phyloP scores from a whole-genome alignment of 2,329 filamentous ascomycete species.

The Trichocomaceae sp. region DNA sequence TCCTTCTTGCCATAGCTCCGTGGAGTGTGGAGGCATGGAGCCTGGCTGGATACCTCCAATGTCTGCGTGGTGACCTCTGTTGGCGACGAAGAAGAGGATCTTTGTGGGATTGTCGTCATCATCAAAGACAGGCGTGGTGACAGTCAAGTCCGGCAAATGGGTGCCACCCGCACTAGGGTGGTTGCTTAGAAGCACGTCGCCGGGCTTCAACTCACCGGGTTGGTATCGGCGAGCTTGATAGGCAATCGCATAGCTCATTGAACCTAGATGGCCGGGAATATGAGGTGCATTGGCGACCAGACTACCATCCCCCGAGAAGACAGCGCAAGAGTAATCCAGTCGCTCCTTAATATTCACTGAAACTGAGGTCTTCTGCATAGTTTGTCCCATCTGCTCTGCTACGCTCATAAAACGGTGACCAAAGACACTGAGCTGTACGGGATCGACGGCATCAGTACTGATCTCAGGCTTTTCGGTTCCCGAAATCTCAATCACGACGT shows the following conservation, averaged over 20 bases:
- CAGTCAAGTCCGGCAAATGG: slow-evolving; percentile 75
- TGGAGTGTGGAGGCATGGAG: slow-evolving; percentile 63
- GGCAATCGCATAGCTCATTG: slow-evolving; percentile 76
- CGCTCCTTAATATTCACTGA: slow-evolving; percentile 75
- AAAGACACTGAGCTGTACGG: slow-evolving; percentile 51
- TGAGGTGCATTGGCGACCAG: slow-evolving; percentile 46
- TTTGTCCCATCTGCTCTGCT: slow-evolving; percentile 53
- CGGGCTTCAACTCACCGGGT: slow-evolving; percentile 67
- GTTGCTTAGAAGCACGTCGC: slow-evolving; percentile 77
- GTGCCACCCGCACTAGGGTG: slow-evolving; percentile 80
- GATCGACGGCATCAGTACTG: slow-evolving; percentile 33
- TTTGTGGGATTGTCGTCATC: slow-evolving; percentile 49
- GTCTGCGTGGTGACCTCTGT: slow-evolving; percentile 72
- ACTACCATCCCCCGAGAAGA: slow-evolving; percentile 69
- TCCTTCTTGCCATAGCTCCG: slow-evolving; percentile 43
- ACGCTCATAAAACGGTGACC: slow-evolving; percentile 54
- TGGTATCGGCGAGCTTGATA: slow-evolving; percentile 69
- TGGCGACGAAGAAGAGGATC: slow-evolving; percentile 77
- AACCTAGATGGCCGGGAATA: slow-evolving; percentile 63
- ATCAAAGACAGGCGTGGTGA: slow-evolving; percentile 71
- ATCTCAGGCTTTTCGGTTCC: slow-evolving; percentile 46
- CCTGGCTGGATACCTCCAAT: slow-evolving; percentile 77
- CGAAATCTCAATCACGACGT: slow-evolving; percentile 75
- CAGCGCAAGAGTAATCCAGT: slow-evolving; percentile 73
- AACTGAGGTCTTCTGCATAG: slow-evolving; percentile 50